Conservation (phyloP, 257 asterid species). For the Fraxinus cuspidata region DNA sequence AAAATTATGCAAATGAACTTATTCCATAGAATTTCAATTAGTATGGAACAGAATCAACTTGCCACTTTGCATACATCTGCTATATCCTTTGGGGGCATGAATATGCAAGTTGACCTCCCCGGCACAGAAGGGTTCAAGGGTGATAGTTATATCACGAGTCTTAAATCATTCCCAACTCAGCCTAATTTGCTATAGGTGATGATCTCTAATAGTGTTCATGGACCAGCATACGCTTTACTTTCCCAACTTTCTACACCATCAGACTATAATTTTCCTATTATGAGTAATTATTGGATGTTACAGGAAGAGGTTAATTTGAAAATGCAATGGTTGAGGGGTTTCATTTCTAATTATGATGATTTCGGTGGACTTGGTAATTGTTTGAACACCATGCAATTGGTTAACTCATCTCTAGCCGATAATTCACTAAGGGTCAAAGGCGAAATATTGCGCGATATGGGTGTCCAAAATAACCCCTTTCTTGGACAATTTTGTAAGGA, state of each 20-base stretch:
- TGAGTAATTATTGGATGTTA: constrained; percentile 40
- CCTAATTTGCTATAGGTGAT: constrained; percentile 36
- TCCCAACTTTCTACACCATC: constrained; percentile 44
- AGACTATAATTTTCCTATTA: constrained; percentile 37
- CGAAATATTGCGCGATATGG: constrained; percentile 47
- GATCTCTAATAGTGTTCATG: constrained; percentile 31
- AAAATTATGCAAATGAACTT: constrained; percentile 53
- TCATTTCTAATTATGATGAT: constrained; percentile 46
- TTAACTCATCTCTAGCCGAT: constrained; percentile 37
- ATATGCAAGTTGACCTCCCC: constrained; percentile 45
- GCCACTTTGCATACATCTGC: constrained; percentile 62
- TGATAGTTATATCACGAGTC: constrained; percentile 33
- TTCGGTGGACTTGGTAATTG: constrained; percentile 32
- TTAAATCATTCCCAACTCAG: constrained; percentile 42
- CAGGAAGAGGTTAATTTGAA: constrained; percentile 43
- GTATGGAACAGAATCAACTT: constrained; percentile 82
- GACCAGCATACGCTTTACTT: constrained; percentile 33
- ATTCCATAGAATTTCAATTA: constrained; percentile 80
- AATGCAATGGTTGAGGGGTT: constrained; percentile 43
- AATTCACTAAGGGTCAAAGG: constrained; percentile 44
- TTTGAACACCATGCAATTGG: constrained; percentile 33
- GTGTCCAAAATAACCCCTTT: constrained; percentile 43
- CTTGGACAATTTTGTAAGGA: constrained; percentile 63
- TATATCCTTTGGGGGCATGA: constrained; percentile 42
- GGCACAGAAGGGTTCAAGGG: constrained; percentile 44